Conservation (phyloP, 306 rosid genomes). For the Cucurbita moschata region DNA sequence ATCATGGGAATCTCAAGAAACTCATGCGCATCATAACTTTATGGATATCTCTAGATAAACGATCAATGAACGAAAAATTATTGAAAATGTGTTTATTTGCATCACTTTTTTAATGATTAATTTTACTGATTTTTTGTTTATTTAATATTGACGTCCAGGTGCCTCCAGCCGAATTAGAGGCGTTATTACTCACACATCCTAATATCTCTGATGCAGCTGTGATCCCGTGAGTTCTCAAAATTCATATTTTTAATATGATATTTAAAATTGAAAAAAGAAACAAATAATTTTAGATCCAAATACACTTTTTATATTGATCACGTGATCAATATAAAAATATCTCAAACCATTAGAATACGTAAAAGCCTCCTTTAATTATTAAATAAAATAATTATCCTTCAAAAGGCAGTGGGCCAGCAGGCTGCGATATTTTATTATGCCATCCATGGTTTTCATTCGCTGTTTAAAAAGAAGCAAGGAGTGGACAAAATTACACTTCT, state of each 20-base stretch:
- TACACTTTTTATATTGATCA: neutral
- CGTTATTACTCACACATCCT: conserved; percentile 66
- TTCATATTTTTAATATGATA: neutral
- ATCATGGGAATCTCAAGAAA: too few relatives aligned
- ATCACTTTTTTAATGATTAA: too few relatives aligned
- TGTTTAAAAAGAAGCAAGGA: too few relatives aligned
- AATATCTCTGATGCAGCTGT: conserved; percentile 70
- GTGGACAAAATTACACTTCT: too few relatives aligned
- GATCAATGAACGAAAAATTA: too few relatives aligned
- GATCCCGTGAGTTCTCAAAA: conserved; percentile 51
- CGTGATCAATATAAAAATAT: neutral
- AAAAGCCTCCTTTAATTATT: neutral
- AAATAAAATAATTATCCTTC: neutral
- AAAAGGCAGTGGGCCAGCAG: neutral
- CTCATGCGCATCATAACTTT: too few relatives aligned
- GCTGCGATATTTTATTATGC: neutral
- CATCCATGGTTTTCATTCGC: neutral
- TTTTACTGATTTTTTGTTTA: neutral
- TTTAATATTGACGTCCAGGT: conserved; percentile 25
- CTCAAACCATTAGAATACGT: neutral
- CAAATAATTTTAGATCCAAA: too few relatives aligned
- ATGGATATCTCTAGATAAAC: too few relatives aligned
- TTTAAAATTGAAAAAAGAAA: too few relatives aligned
- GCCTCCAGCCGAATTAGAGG: conserved; percentile 92
- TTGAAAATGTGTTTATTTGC: too few relatives aligned